Evolutionary conservation across 345 rosid genomes (phyloP), one percentile per base, ranked within the genome.

Genomic region (Syzygium jambos): DNA sequence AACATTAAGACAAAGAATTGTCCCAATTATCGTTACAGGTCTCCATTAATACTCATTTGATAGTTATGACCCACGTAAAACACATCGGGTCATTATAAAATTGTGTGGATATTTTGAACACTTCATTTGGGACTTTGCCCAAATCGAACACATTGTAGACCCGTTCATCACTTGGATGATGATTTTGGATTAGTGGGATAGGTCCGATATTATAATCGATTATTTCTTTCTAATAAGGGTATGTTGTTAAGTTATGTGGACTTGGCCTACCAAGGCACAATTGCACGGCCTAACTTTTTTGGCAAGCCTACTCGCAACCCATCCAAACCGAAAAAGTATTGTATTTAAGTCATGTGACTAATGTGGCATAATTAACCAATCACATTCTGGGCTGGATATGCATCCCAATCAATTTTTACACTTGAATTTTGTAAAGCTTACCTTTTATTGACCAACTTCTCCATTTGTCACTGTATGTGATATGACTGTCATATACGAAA

Each of bases 251-350:
- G 73, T n/a, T 61, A 61, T n/a, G 6, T 15, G 73, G 73, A 61
- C 34, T n/a, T 13, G 34, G 34, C 73, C 16, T 59, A 17, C 34
- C 68, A 27, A 5, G 4, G 17, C 68, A n/a, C 68, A n/a, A 61
- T 27, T n/a, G 34, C 34, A n/a, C 19, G 0, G n/a, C 17, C 4
- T 0, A n/a, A n/a, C 17, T 61, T 61, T 61, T 61, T 61, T n/a
- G 38, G n/a, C 73, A 61, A 61, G 17, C n/a, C 73, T n/a, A 61
- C 4, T n/a, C 19, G 9, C 30, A n/a, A 13, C 17, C n/a, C 73
- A 6, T n/a, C 73, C 9, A n/a, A 61, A 13, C 16, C 12, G 15
- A 61, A 61, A 61, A 13, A 14, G 38, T 61, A 61, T n/a, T 13
- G 13, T 59, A 59, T 59, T 13, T 61, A n/a, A 17, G 3, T 61